Evolutionary conservation across 192 early-diverging fungal genomes (phyloP), one percentile per base, ranked within the genome.

Genomic region (Jimgerdemannia flammicorona): DNA sequence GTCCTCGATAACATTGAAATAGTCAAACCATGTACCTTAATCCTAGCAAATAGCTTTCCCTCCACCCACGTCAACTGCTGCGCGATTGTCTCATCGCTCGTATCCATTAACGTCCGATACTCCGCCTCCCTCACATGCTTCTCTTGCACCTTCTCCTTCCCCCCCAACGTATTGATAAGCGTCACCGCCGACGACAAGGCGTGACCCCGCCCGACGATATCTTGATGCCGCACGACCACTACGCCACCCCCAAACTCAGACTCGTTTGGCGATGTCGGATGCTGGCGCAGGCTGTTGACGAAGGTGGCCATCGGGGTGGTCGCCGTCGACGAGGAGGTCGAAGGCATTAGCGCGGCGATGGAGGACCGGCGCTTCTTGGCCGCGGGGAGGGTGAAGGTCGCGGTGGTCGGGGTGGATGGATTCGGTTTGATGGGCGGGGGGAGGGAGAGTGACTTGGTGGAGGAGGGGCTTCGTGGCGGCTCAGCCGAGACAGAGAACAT

Each of bases 31-130:
- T 41, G 64, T 75, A 90, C 91, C 85, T 90, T 85, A 65, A 94
- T 90, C 66, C 83, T 82, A 66, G 76, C 70, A 75, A 94, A 93
- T 9, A 93, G 82, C 42, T 87, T 82, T 43, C 76, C 84, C 70
- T 93, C 93, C 8, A 93, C 79, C 44, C 79, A 84, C 8, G 88
- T 92, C 39, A 94, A 75, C 66, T 94, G 92, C 54, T 87, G 82
- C 1, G 90, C 92, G 68, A 94, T 85, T 0, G 77, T 82, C 3
- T 80, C 74, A 69, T 88, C 86, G 44, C 89, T 84, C 43, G 89
- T 73, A 2, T 89, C 86, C 44, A 91, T 79, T 43, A 92, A 90
- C 17, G 84, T 63, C 3, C 64, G 65, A 43, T 59, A 74, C 19
- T 44, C 67, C 7, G n/a, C 18, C 66, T 68, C 54, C 40, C 67